A percentile compares a stretch with the other conserved stretches of the same genome.
Evolutionary conservation across 306 rosid genomes (phyloP).

Genomic region (Canavalia ensiformis): DNA sequence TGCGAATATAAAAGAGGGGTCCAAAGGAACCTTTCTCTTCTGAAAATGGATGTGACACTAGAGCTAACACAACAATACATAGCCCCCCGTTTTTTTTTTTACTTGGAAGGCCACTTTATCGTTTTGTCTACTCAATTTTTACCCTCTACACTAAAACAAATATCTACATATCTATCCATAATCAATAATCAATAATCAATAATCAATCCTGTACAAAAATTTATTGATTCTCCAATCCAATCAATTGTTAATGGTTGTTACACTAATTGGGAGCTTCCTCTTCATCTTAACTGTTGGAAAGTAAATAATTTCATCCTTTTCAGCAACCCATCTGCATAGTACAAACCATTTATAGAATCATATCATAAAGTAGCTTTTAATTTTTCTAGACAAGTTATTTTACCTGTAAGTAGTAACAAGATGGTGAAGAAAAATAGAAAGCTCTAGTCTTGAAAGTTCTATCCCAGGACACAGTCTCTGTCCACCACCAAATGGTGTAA

Average conservation of each 20-base stretch:
- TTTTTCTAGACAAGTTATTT: conserved; percentile 1
- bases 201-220: conserved; percentile 1
- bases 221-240: conserved; percentile 16
- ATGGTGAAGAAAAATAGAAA: conserved; percentile 74
- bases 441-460: conserved; percentile 83
- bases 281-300: conserved; percentile 91
- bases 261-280: conserved; percentile 71
- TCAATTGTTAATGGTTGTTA: conserved; percentile 50
- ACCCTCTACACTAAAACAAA: not conserved
- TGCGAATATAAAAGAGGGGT: conserved; percentile 34
- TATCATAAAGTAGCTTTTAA: conserved; percentile 17
- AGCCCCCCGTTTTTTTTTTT: not conserved
- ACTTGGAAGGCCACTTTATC: conserved; percentile 24
- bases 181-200: not conserved
- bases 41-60: conserved; percentile 57
- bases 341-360: conserved; percentile 27
- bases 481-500: conserved; percentile 96
- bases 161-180: not conserved
- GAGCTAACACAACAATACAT: conserved; percentile 52
- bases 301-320: conserved; percentile 68
- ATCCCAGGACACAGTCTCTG: conserved; percentile 95
- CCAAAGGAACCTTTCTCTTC: conserved; percentile 41
- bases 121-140: conserved; percentile 2
- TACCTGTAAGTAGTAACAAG: conserved; percentile 75
- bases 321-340: conserved; percentile 75